Evolutionary conservation across 371 early-diverging fungal genomes (phyloP), one percentile per base, ranked within the genome.

Genomic region (Chytridium lagenaria): DNA sequence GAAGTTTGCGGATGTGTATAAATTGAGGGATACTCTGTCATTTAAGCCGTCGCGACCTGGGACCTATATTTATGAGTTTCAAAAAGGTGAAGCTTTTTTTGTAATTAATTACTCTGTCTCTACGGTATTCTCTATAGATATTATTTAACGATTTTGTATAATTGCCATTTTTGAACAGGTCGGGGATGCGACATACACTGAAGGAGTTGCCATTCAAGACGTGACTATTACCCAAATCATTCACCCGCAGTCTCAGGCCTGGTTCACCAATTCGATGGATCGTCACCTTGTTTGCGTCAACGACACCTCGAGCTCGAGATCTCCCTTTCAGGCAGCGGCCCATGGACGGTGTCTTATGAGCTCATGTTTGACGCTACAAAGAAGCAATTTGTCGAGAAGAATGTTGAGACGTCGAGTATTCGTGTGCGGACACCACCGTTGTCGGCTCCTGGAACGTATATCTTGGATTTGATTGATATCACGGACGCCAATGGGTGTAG

Each of bases 401-500:
- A 69, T 34, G 55, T 69, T 23, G 40, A 15, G 1, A 49, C 71
- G 12, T 37, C 63, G 5, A 52, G 63, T 39, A 31, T 71, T 34
- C 30, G 40, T 15, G 74, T 82, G 57, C 38, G 37, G 50, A 77
- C 75, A 1, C 77, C 79, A 1, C 50, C 64, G 0, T 68, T 82
- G 30, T 44, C 69, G 5, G 26, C 31, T 0, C 69, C 82, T 7
- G 85, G 85, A 37, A 73, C 73, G 40, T 85, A 85, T 55, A 44
- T 76, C 28, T 74, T 85, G 1, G 81, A 75, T 39, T 55, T 83
- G 39, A 76, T 71, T 16, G 73, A 80, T 38, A 76, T 85, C 59
- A 83, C 77, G n/a, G 83, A 83, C 59, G 80, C 74, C 2, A 83
- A 85, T 68, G 82, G 85, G 5, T 85, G 85, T 50, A 78, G 70